Conservation (phyloP, 148 eudicot genomes). For the Diospyros lotus region DNA sequence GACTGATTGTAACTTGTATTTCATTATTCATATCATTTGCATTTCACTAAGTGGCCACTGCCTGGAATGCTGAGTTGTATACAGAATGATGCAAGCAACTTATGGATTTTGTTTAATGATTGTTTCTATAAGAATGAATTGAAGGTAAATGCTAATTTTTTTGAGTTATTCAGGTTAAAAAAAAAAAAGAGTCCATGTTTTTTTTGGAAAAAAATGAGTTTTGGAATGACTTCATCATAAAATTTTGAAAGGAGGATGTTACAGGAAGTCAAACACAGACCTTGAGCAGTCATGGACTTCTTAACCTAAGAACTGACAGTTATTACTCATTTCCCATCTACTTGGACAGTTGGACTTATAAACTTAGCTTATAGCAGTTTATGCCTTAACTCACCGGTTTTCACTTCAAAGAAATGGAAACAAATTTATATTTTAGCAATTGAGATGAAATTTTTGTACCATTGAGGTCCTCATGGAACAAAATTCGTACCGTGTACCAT, state of each 20-base stretch:
- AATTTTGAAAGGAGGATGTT: not conserved
- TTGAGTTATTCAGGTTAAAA: not conserved
- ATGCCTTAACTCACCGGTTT: not conserved
- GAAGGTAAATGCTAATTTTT: not conserved
- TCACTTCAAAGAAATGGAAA: not conserved
- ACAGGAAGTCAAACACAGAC: not conserved
- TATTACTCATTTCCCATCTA: too few species aligned
- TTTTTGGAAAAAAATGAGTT: not conserved
- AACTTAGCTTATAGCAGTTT: not conserved
- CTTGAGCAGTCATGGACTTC: not conserved
- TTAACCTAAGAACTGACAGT: not conserved
- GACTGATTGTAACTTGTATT: not conserved
- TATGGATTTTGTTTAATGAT: not conserved
- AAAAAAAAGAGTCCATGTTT: not conserved
- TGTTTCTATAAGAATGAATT: not conserved
- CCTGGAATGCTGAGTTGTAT: not conserved
- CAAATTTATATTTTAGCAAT: not conserved
- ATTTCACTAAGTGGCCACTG: not conserved
- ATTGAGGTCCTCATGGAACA: not conserved
- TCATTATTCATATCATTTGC: not conserved
- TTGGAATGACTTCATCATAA: not conserved
- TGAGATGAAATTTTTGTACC: not conserved
- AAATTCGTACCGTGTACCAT: not conserved
- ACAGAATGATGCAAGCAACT: not conserved
- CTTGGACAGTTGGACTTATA: not conserved